phyloP scores from a whole-genome alignment of 805 yeast genomes.

The Tetrapisispora iriomotensis region DNA sequence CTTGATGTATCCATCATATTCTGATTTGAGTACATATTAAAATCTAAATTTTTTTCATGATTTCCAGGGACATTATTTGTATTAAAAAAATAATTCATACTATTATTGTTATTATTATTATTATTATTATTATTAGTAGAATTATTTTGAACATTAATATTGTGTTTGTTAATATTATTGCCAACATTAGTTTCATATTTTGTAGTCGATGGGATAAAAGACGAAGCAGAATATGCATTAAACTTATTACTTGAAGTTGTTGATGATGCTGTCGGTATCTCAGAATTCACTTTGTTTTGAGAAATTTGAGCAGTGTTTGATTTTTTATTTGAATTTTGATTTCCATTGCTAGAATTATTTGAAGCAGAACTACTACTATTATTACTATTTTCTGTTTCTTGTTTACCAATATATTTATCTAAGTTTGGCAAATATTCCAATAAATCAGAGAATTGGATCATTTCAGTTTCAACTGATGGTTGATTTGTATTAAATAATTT shows the following conservation, averaged over 20 bases:
- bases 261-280: neutral
- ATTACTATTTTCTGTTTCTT: neutral
- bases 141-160: neutral
- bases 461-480: slow-evolving; percentile 10
- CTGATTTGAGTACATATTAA: neutral
- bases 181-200: neutral
- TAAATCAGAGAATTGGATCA: slow-evolving; percentile 8
- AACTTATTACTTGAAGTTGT: slow-evolving; percentile 10
- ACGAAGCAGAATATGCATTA: slow-evolving; percentile 18
- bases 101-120: neutral
- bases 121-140: neutral
- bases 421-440: slow-evolving; percentile 12
- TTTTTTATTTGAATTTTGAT: neutral
- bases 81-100: neutral
- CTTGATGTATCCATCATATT: neutral
- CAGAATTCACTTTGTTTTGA: slow-evolving; percentile 2
- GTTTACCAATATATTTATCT: neutral
- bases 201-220: slow-evolving; percentile 15
- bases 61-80: neutral
- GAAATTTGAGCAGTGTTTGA: neutral
- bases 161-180: neutral
- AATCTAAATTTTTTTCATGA: neutral
- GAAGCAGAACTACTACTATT: neutral
- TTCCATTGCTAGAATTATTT: neutral
- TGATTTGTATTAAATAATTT: slow-evolving; percentile 13